phyloP scores from a whole-genome alignment of 768 basidiomycete species.

The Brasilioporus rufonigricans region DNA sequence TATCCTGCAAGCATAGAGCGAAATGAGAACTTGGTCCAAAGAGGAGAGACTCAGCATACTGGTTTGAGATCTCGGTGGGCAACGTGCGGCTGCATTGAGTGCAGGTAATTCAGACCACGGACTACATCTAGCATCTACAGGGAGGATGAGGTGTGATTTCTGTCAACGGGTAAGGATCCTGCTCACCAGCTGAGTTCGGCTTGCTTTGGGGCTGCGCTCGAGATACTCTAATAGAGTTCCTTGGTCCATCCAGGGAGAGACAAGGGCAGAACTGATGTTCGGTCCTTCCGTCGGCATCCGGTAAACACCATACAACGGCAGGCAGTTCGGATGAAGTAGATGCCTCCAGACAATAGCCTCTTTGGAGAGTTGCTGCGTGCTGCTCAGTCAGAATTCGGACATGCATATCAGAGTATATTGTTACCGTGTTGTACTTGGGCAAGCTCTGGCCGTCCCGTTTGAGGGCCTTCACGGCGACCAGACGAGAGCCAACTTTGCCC shows the following conservation, averaged over 20 bases:
- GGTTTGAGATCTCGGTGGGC: slow-evolving; percentile 33
- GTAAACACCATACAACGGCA: slow-evolving; percentile 36
- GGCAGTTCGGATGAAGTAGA: slow-evolving; percentile 34
- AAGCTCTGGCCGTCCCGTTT: background rate
- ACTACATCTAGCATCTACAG: slow-evolving; percentile 42
- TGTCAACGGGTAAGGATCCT: background rate
- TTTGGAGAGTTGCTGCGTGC: slow-evolving; percentile 21
- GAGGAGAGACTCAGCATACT: slow-evolving; percentile 12
- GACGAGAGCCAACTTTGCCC: slow-evolving; percentile 17
- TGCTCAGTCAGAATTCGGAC: background rate
- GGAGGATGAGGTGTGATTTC: background rate
- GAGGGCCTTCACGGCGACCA: slow-evolving; percentile 31
- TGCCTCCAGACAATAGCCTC: slow-evolving; percentile 37
- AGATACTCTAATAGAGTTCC: slow-evolving; percentile 34
- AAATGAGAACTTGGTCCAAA: background rate
- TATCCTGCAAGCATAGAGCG: slow-evolving; percentile 34
- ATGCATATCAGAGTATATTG: background rate
- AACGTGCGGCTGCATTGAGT: slow-evolving; percentile 39
- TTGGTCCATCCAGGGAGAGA: slow-evolving; percentile 41
- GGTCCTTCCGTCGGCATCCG: slow-evolving; percentile 11
- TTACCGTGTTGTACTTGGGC: slow-evolving; percentile 20
- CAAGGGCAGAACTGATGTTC: slow-evolving; percentile 22
- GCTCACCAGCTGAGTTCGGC: slow-evolving; percentile 34
- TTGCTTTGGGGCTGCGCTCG: slow-evolving; percentile 15
- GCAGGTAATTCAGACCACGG: slow-evolving; percentile 43